Conservation (phyloP, 331 rosid species). For the Arachis monticola region DNA sequence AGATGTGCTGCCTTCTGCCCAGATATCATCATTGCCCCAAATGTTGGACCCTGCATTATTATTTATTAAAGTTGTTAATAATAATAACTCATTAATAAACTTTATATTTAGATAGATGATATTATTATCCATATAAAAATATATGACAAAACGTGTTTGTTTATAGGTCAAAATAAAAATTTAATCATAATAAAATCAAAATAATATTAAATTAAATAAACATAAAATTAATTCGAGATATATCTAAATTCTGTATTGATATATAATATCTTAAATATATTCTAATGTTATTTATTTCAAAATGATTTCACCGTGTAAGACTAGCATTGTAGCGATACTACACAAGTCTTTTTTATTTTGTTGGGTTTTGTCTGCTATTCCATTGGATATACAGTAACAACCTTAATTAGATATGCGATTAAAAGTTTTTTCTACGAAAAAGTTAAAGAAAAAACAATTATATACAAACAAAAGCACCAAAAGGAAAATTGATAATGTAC, state of each 20-base stretch:
- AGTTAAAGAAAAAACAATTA: not conserved
- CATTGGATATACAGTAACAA: not conserved
- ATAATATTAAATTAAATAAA: no score
- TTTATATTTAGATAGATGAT: no score
- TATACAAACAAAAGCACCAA: not conserved
- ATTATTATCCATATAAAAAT: no score
- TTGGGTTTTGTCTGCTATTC: no score
- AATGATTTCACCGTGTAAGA: not conserved
- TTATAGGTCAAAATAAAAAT: no score
- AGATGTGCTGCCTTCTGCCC: constrained; percentile 86
- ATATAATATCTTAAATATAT: no score
- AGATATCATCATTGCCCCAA: constrained; percentile 90
- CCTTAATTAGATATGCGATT: not conserved
- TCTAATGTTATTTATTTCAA: not conserved
- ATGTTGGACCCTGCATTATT: constrained; percentile 75
- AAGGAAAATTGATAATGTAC: constrained; percentile 15
- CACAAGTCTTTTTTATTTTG: not conserved
- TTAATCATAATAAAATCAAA: no score
- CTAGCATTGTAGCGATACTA: not conserved
- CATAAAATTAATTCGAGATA: no score
- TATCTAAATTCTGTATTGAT: no score
- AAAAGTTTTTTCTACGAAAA: not conserved
- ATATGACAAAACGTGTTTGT: no score
- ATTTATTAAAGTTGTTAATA: no score
- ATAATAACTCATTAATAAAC: no score